A percentile compares a stretch with the other conserved stretches of the same genome.
These are phyloP conservation scores for Mycotypha africana DNA, from an alignment of 371 early-diverging fungal genomes.

Conservation along the genomic window DNA sequence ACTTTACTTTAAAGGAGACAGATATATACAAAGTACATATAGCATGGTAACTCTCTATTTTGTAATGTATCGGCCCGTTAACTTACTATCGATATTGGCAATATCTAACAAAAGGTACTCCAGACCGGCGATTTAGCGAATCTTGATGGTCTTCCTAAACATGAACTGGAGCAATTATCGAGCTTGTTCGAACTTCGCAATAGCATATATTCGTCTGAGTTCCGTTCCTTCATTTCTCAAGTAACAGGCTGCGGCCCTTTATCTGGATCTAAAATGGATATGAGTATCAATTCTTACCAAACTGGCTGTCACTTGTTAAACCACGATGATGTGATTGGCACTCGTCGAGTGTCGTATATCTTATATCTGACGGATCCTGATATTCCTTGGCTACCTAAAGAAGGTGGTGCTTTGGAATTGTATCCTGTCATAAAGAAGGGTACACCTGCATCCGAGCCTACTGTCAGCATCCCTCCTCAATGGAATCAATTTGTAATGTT, in stretches of 20 bases:
- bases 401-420: slow-evolving; percentile 73
- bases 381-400: slow-evolving; percentile 57
- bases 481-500: slow-evolving; percentile 80
- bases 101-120: slow-evolving; percentile 22
- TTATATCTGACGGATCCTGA: slow-evolving; percentile 55
- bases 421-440: slow-evolving; percentile 61
- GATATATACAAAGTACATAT: slow-evolving; percentile 66
- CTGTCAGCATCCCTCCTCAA: slow-evolving; percentile 52
- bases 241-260: slow-evolving; percentile 67
- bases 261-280: slow-evolving; percentile 57
- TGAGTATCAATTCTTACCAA: slow-evolving; percentile 61
- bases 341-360: slow-evolving; percentile 71
- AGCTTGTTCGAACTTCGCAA: slow-evolving; percentile 57
- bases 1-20: slow-evolving; percentile 74
- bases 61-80: too few relatives aligned
- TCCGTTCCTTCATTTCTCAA: slow-evolving; percentile 57
- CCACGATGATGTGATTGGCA: slow-evolving; percentile 82
- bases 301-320: slow-evolving; percentile 69
- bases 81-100: neutral
- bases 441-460: slow-evolving; percentile 58
- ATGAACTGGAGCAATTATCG: slow-evolving; percentile 46
- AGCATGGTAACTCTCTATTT: too few relatives aligned
- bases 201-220: slow-evolving; percentile 64
- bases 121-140: slow-evolving; percentile 82
- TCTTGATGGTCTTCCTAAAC: slow-evolving; percentile 63